Percentiles rank a stretch among this genome's conserved stretches.
phyloP scores from a whole-genome alignment of 768 basidiomycete genomes.

The Agaricus subrufescens region DNA sequence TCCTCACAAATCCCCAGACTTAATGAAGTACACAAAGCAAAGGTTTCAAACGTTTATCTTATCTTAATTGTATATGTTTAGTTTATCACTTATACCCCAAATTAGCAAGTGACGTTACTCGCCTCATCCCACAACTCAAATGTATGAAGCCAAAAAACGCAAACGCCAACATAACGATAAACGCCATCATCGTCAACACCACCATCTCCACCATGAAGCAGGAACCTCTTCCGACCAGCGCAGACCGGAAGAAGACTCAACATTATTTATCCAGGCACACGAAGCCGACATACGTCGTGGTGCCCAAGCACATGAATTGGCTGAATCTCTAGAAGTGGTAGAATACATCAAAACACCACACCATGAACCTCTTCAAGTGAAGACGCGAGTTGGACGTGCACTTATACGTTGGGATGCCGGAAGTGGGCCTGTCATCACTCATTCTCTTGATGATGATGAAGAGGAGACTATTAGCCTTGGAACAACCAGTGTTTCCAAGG shows the following conservation, averaged over 20 bases:
- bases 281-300: constrained; percentile 71
- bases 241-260: constrained; percentile 19
- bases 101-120: neutral
- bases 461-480: constrained; percentile 16
- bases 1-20: too few species aligned
- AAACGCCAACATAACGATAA: constrained; percentile 2
- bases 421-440: neutral
- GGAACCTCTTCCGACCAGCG: neutral
- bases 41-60: too few species aligned
- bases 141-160: constrained; percentile 5
- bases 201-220: neutral
- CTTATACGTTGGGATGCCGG: constrained; percentile 27
- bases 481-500: neutral
- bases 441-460: constrained; percentile 18
- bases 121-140: neutral
- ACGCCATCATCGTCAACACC: neutral
- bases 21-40: too few species aligned
- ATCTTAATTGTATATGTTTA: constrained; percentile 1
- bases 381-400: constrained; percentile 24
- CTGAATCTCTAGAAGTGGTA: constrained; percentile 30
- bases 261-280: constrained; percentile 60
- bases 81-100: neutral
- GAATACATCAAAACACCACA: constrained; percentile 12
- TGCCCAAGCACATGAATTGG: constrained; percentile 34
- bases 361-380: constrained; percentile 11